phyloP scores from a whole-genome alignment of 2,329 filamentous ascomycete species.

The Trichoderma guizhouense region DNA sequence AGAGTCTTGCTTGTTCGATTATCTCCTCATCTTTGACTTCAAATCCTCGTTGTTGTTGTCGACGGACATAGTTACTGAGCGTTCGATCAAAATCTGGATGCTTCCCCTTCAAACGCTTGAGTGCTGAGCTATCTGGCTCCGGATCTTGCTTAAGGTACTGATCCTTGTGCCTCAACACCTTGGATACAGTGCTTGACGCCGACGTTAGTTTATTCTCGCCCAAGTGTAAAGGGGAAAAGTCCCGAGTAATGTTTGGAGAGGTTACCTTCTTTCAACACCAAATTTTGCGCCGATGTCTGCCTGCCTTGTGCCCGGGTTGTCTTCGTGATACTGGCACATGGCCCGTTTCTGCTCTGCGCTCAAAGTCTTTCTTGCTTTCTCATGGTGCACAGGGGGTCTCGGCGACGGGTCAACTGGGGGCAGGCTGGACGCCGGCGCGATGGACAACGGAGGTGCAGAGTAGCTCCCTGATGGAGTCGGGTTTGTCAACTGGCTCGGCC shows the following conservation, averaged over 20 bases:
- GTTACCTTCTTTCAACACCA: slow-evolving; percentile 94
- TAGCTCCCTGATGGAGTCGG: slow-evolving; percentile 54
- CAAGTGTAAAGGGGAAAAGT: slow-evolving; percentile 25
- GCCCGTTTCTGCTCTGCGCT: slow-evolving; percentile 84
- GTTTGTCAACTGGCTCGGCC: slow-evolving; percentile 80
- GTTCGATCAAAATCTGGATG: slow-evolving; percentile 89
- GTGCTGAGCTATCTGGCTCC: slow-evolving; percentile 61
- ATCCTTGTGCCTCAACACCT: slow-evolving; percentile 90
- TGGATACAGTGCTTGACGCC: slow-evolving; percentile 82
- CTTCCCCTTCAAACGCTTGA: slow-evolving; percentile 80
- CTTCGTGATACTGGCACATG: slow-evolving; percentile 93
- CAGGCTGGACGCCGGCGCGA: slow-evolving; percentile 56
- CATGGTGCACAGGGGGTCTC: slow-evolving; percentile 39
- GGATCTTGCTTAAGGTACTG: slow-evolving; percentile 86
- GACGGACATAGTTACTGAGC: slow-evolving; percentile 80
- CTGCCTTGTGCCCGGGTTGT: slow-evolving; percentile 87
- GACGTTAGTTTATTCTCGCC: slow-evolving; percentile 24
- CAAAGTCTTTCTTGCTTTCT: slow-evolving; percentile 76
- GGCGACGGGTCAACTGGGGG: slow-evolving; percentile 36
- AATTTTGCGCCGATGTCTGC: slow-evolving; percentile 95
- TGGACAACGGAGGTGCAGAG: slow-evolving; percentile 55
- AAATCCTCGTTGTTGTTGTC: slow-evolving; percentile 72
- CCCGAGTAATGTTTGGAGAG: slow-evolving; percentile 18
- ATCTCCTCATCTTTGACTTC: slow-evolving; percentile 77
- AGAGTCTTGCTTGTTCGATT: slow-evolving; percentile 77